Base-by-base conservation (phyloP, 116 monocot genomes). In the Posidonia oceanica region DNA sequence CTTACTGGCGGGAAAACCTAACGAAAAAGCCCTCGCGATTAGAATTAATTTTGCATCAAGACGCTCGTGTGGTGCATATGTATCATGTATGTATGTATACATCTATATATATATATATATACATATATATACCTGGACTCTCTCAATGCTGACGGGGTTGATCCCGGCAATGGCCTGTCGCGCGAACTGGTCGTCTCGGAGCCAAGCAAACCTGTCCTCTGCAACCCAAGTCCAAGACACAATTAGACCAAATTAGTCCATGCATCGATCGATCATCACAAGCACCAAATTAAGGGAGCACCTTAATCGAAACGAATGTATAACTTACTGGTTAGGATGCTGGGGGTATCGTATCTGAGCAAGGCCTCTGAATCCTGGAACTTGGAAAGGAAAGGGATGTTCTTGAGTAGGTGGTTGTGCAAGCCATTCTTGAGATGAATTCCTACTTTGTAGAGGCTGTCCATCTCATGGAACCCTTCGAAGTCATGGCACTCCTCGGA, bases 131-230 rank as follows among this genome's bases (percentile, higher is more conserved):
- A 42, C 6, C 89, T 87, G 39, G 13, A 77, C 54, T 56, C 81
- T 76, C 75, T 94, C 87, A 2, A 94, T 94, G 68, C 69, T 79
- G 73, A 85, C 85, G 0, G 94, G 94, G 68, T 94, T 94, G 18
- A 94, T 90, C 22, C 94, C 94, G 1, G 94, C 87, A n/a, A 94
- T 72, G 0, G 82, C 52, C 58, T 94, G 94, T 22, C 94, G 76
- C 14, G 85, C 90, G 68, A 94, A 94, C 61, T 94, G 90, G 60
- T 94, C 90, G 48, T 94, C 94, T 0, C 94, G 78, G 39, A 85
- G 79, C 94, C 94, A 94, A 3, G 90, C 87, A 29, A 83, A 90
- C 64, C 83, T 87, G 76, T 94, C 94, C 80, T 89, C 93, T 93
- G 89, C 41, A 63, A 58, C 58, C 21, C 17, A 58, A 17, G 12